Percentiles rank a stretch among this genome's conserved stretches.
These are phyloP conservation scores for Suhomyces chickasaworum DNA, from an alignment of 1,139 yeast genomes.

Conservation along the genomic window DNA sequence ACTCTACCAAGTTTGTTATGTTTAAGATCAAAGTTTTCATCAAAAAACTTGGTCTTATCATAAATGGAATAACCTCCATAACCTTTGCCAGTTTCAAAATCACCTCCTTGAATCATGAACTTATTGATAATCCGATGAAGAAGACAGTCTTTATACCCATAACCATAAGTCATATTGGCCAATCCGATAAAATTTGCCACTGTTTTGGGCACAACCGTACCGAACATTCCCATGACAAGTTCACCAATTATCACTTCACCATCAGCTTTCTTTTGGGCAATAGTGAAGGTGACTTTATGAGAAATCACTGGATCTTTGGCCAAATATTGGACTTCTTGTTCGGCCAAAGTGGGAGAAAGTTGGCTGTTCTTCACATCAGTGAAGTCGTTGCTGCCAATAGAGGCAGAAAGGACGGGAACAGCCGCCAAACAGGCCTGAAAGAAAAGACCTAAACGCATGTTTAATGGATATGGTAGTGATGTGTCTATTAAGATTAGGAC, in stretches of 20 bases:
- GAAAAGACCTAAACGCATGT: conserved; percentile 2
- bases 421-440: conserved; percentile 3
- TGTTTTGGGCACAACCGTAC: conserved; percentile 37
- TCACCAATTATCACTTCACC: conserved; percentile 16
- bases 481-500: not conserved
- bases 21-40: conserved; percentile 38
- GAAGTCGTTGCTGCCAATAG: not conserved
- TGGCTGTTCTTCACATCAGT: not conserved
- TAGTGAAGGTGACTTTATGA: conserved; percentile 18
- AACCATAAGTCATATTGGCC: conserved; percentile 34
- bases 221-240: conserved; percentile 26
- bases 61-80: conserved; percentile 38
- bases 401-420: not conserved
- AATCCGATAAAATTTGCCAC: conserved; percentile 40
- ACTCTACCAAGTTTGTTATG: conserved; percentile 43
- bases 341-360: conserved; percentile 13
- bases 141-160: conserved; percentile 33
- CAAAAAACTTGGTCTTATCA: conserved; percentile 30
- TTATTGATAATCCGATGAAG: conserved; percentile 43
- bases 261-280: conserved; percentile 11
- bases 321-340: conserved; percentile 15
- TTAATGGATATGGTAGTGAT: not conserved
- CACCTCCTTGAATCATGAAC: conserved; percentile 48
- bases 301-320: conserved; percentile 19
- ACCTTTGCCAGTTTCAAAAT: conserved; percentile 30